phyloP scores from a whole-genome alignment of 169 alveolate genomes.

The Eimeria praecox region DNA sequence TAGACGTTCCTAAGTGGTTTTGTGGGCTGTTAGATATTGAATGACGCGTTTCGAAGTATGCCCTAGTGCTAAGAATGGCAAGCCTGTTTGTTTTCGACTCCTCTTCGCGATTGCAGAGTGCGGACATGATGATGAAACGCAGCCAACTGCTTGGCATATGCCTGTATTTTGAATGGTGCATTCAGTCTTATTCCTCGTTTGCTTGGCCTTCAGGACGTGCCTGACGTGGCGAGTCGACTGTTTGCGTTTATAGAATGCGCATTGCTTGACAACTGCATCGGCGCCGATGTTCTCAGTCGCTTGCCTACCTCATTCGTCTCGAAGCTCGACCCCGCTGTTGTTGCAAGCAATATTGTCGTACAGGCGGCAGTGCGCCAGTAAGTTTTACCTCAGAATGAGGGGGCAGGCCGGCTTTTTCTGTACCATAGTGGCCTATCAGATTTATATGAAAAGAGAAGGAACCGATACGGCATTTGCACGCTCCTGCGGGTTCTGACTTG shows the following conservation, averaged over 20 bases:
- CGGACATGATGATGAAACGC: neutral
- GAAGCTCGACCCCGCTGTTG: slow-evolving; percentile 57
- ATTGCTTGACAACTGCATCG: slow-evolving; percentile 77
- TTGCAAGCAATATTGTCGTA: slow-evolving; percentile 49
- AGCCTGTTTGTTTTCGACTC: neutral
- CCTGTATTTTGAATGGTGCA: neutral
- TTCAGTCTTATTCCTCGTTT: neutral
- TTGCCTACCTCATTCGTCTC: slow-evolving; percentile 71
- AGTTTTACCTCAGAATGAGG: neutral
- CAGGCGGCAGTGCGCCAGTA: slow-evolving; percentile 55
- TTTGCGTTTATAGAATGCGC: slow-evolving; percentile 78
- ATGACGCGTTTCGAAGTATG: neutral
- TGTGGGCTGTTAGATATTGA: neutral
- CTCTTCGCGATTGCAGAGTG: neutral
- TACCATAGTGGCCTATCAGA: neutral
- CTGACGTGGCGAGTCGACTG: slow-evolving; percentile 63
- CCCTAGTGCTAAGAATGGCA: neutral
- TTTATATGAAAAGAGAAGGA: neutral
- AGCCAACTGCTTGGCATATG: neutral
- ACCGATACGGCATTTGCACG: neutral
- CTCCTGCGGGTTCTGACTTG: neutral
- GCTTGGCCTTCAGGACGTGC: slow-evolving; percentile 61
- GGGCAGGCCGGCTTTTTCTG: neutral
- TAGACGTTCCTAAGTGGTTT: neutral
- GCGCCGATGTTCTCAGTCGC: slow-evolving; percentile 59